phyloP scores from a whole-genome alignment of 257 asterid species.

The Nicotiana sylvestris region DNA sequence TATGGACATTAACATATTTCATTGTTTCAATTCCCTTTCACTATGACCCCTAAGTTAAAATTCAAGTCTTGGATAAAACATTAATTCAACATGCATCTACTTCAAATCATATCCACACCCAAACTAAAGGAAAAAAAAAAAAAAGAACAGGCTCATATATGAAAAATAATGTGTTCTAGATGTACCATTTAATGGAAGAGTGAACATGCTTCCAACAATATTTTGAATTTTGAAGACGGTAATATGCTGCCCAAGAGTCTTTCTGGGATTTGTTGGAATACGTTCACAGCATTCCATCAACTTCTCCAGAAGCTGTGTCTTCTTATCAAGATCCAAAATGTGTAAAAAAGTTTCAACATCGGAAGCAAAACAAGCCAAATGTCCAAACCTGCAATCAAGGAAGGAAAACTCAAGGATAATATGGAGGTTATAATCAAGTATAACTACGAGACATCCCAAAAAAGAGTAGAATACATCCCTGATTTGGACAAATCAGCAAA shows the following conservation, averaged over 20 bases:
- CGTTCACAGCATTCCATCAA: slow-evolving; percentile 44
- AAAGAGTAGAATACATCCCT: background rate
- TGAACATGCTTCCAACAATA: slow-evolving; percentile 46
- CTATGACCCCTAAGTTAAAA: background rate
- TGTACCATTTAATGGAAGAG: slow-evolving; percentile 60
- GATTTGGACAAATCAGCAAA: slow-evolving; percentile 5
- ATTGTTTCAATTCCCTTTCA: background rate
- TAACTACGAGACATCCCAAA: background rate
- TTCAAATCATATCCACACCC: background rate
- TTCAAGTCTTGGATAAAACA: background rate
- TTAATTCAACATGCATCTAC: background rate
- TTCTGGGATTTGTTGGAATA: slow-evolving; percentile 33
- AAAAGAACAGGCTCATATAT: background rate
- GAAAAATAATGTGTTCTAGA: background rate
- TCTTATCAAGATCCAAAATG: slow-evolving; percentile 48
- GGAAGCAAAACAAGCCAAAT: slow-evolving; percentile 79
- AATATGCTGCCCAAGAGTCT: slow-evolving; percentile 75
- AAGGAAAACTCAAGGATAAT: slow-evolving; percentile 5
- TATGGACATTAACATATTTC: background rate
- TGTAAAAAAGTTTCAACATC: slow-evolving; percentile 69
- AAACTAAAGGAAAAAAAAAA: background rate
- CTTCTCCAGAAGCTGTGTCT: slow-evolving; percentile 52
- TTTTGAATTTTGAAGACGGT: slow-evolving; percentile 67
- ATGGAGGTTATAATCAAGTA: background rate
- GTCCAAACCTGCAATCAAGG: slow-evolving; percentile 74